Evolutionary conservation across 2,329 filamentous ascomycete species (phyloP).

Genomic region (Diplodia seriata): DNA sequence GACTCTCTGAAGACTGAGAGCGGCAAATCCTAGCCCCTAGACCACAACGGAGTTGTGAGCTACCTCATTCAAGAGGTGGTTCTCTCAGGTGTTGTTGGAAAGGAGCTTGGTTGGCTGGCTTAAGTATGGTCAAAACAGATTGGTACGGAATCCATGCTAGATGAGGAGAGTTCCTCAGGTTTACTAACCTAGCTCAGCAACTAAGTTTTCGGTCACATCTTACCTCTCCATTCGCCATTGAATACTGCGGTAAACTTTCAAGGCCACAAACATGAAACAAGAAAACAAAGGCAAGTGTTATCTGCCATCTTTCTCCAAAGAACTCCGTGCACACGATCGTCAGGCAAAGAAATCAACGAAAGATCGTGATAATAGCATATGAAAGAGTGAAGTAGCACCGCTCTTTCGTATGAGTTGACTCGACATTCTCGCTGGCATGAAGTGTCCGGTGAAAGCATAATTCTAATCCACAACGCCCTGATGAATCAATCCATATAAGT

Average conservation of each 20-base stretch:
- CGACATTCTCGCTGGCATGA: background rate
- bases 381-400: background rate
- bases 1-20: constrained; percentile 22
- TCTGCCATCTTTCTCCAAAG: no score
- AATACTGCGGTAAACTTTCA: no score
- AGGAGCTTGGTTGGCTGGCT: no score
- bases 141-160: no score
- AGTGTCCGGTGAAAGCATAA: background rate
- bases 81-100: constrained; percentile 5
- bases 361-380: background rate
- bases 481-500: background rate
- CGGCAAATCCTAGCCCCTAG: constrained; percentile 31
- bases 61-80: constrained; percentile 7
- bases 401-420: background rate
- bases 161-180: no score
- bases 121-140: background rate
- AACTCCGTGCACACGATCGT: no score
- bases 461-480: background rate
- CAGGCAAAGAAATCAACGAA: no score
- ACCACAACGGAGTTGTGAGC: constrained; percentile 27
- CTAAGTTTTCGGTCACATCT: no score
- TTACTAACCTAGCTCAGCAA: no score
- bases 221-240: no score
- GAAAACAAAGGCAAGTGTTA: no score
- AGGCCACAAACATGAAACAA: no score